Base-by-base conservation (phyloP, 768 basidiomycete genomes). In the Obba rivulosa region DNA sequence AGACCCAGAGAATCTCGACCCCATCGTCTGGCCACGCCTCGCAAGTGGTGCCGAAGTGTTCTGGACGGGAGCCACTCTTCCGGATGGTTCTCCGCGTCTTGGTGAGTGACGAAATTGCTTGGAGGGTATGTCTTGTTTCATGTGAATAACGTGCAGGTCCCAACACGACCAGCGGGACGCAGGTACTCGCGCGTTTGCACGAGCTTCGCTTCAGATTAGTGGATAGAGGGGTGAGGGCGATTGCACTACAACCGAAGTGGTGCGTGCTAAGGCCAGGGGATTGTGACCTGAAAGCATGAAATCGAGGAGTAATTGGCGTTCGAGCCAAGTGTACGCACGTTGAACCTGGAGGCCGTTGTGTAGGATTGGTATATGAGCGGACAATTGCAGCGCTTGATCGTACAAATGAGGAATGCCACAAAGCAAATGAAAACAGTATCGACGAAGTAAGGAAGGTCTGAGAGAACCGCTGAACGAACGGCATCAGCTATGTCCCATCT, bases 11-110 rank as follows among this genome's bases (percentile, higher is more conserved):
- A 89, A 83, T 56, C 61, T 89, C 21, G 87, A 90, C 54, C 58
- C 77, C 1, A 81, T 80, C 45, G 69, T 76, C 1, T 90, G 87
- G 87, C 87, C 85, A 8, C 74, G 85, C 40, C 80, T 81, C 13
- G 83, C 82, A 0, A 75, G 77, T 3, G 76, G 78, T 7, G 86
- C 86, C 0, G 88, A 90, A 68, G 61, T 89, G 9, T 89, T 87
- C 63, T 90, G 87, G 86, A 80, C 78, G 0, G 85, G 86, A 2
- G 28, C 28, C 5, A 31, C 28, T 13, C 28, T 31, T 13, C 70
- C 71, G 0, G 54, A 62, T 5, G 75, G 71, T 1, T 14, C 49
- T 46, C 53, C n/a, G 49, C 49, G 46, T 49, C 46, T 58, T 16
- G 49, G 55, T 54, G 41, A 10, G 54, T 41, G n/a, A 14, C 34